Conservation (phyloP, 805 yeast species). For the Cyberlindnera americana region DNA sequence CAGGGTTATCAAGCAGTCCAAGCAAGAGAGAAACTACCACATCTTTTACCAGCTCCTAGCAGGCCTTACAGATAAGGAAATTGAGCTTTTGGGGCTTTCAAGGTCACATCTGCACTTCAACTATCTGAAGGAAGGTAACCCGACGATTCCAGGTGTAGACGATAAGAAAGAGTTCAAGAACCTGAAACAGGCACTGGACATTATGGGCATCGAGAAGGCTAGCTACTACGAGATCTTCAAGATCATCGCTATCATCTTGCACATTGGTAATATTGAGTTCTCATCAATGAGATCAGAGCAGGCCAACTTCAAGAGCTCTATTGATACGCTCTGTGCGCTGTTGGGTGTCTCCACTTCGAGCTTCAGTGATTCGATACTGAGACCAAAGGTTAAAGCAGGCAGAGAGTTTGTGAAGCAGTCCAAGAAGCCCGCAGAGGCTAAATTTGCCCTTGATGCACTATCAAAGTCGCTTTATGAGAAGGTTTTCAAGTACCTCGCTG, state of each 20-base stretch:
- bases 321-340: conserved; percentile 51
- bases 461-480: conserved; percentile 85
- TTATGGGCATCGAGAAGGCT: conserved; percentile 61
- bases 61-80: conserved; percentile 54
- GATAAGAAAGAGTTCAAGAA: conserved; percentile 65
- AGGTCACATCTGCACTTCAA: conserved; percentile 39
- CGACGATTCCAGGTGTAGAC: conserved; percentile 66
- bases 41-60: conserved; percentile 81
- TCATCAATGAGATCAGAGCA: conserved; percentile 67
- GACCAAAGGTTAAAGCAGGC: conserved; percentile 90
- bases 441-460: conserved; percentile 77
- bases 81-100: conserved; percentile 44
- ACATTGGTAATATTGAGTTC: conserved; percentile 81
- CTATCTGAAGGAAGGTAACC: conserved; percentile 56
- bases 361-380: conserved; percentile 57
- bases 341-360: conserved; percentile 59
- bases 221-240: conserved; percentile 60
- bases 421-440: conserved; percentile 74
- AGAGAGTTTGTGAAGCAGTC: conserved; percentile 79
- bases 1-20: conserved; percentile 75
- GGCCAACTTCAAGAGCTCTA: conserved; percentile 57
- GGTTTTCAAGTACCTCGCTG: conserved; percentile 73
- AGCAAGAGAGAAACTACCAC: conserved; percentile 86
- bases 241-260: conserved; percentile 71
- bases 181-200: conserved; percentile 63